Percentiles rank a stretch among this genome's conserved stretches.
These are phyloP conservation scores for Paecilomyces formosus DNA, from an alignment of 2,329 filamentous ascomycete species.

Conservation along the genomic window DNA sequence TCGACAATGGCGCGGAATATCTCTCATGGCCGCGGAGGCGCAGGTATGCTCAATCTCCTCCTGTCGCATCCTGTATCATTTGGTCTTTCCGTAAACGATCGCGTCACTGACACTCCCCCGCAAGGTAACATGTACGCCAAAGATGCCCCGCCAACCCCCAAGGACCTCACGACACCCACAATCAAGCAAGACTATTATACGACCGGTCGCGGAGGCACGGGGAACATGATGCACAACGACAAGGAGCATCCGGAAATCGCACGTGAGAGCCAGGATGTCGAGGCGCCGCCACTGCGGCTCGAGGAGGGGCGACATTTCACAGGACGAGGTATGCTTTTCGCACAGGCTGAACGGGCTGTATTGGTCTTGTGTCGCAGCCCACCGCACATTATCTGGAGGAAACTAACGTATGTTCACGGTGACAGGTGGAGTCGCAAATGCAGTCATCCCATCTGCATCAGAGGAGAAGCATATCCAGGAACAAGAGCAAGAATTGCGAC, in stretches of 20 bases:
- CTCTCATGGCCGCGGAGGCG: constrained; percentile 71
- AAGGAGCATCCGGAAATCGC: constrained; percentile 59
- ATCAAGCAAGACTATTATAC: constrained; percentile 80
- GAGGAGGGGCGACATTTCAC: constrained; percentile 34
- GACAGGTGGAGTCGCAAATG: constrained; percentile 29
- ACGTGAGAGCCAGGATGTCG: constrained; percentile 75
- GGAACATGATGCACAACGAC: constrained; percentile 79
- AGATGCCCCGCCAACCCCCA: constrained; percentile 41
- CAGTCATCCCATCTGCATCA: constrained; percentile 20
- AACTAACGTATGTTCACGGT: constrained; percentile 1
- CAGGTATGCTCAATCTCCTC: constrained; percentile 39
- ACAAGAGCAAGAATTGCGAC: constrained; percentile 12
- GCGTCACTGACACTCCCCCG: not conserved
- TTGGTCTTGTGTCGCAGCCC: not conserved
- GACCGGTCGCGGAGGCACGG: constrained; percentile 79
- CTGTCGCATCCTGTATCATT: not conserved
- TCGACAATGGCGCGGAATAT: constrained; percentile 21
- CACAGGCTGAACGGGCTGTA: not conserved
- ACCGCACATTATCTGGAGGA: not conserved
- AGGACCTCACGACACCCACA: constrained; percentile 71
- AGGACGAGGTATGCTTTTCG: constrained; percentile 31
- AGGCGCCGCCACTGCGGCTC: constrained; percentile 39
- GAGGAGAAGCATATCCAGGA: constrained; percentile 15
- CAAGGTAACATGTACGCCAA: constrained; percentile 57
- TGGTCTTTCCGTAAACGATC: not conserved